Percentiles rank a stretch among this genome's conserved stretches.
Evolutionary conservation across 2,329 filamentous ascomycete species (phyloP).

Genomic region (Aspergillus felis): DNA sequence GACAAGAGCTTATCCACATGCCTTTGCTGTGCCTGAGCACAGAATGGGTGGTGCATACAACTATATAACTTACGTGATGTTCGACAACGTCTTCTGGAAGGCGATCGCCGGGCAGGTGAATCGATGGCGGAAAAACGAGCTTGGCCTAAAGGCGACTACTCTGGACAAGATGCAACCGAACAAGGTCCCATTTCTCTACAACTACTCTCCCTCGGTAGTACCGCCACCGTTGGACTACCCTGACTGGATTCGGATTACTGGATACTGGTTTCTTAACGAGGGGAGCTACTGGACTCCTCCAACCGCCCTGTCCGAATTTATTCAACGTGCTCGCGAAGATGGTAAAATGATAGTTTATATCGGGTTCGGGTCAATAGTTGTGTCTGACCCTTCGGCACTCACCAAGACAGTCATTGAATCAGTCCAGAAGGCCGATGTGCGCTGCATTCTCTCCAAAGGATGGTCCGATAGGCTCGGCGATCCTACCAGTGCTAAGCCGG

Average conservation of each 20-base stretch:
- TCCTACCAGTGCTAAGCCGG: slow-evolving; percentile 55
- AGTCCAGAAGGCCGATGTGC: slow-evolving; percentile 83
- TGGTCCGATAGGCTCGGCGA: slow-evolving; percentile 83
- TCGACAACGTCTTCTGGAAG: slow-evolving; percentile 96
- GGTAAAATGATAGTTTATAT: slow-evolving; percentile 93
- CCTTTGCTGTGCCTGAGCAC: slow-evolving; percentile 86
- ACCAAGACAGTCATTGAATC: slow-evolving; percentile 92
- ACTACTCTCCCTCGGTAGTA: slow-evolving; percentile 93
- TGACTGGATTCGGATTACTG: slow-evolving; percentile 95
- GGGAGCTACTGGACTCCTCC: slow-evolving; percentile 67
- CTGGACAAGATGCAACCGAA: slow-evolving; percentile 91
- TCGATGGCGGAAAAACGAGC: slow-evolving; percentile 77
- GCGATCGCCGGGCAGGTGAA: slow-evolving; percentile 89
- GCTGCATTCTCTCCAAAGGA: slow-evolving; percentile 91
- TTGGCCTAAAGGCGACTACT: slow-evolving; percentile 74
- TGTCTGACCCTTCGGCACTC: slow-evolving; percentile 81
- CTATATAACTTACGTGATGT: slow-evolving; percentile 90
- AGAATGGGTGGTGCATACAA: slow-evolving; percentile 97
- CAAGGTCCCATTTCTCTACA: slow-evolving; percentile 97
- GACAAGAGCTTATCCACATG: slow-evolving; percentile 91
- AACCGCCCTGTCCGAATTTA: slow-evolving; percentile 72
- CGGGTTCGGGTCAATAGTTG: slow-evolving; percentile 93
- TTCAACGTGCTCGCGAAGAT: slow-evolving; percentile 74
- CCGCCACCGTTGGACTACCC: slow-evolving; percentile 90
- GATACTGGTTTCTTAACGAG: slow-evolving; percentile 97